Evolutionary conservation across 306 rosid genomes (phyloP), one percentile per base, ranked within the genome.

Genomic region (Lathyrus oleraceus): DNA sequence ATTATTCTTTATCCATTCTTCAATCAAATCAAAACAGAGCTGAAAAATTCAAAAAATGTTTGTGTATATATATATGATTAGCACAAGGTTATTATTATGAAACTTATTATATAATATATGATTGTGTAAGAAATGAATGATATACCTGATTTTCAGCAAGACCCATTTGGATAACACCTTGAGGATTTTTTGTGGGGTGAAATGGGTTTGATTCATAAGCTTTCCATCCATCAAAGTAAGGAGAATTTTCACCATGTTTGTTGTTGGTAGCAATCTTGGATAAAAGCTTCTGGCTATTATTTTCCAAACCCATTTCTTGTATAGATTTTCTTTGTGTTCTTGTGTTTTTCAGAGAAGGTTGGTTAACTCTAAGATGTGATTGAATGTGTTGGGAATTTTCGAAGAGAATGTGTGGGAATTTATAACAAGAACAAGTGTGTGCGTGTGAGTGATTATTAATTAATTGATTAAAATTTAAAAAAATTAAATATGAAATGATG

Each of bases 81-180:
- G 47, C 8, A 38, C n/a, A 64, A 25, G 36, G 10, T 0, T 17
- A 27, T 65, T 11, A 75, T n/a, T n/a, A 14, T n/a, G 20, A 39
- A 7, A 57, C 4, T 20, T 14, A 21, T 21, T 11, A 57, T 27
- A 53, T 21, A 21, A 10, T 2, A n/a, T 57, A 10, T 74, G 53
- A 21, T 20, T 69, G 20, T 30, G 13, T 7, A 11, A 21, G 7
- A 54, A n/a, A 11, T 30, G 32, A 21, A 15, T 13, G 2, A 16
- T 25, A 44, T 65, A 67, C 98, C 99, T 79, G 99, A 45, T 94
- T 94, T 73, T 94, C 99, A 20, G 99, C 92, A 19, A 94, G 94
- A 47, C 99, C 99, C 99, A 94, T 86, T 60, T 94, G 99, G 69
- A 94, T 88, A 40, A 94, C 97, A 8, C 99, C 99, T 0, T 61